Percentiles rank a stretch among this genome's conserved stretches.
Conservation (phyloP, 208 protist species). For the Leptomonas pyrrhocoris region DNA sequence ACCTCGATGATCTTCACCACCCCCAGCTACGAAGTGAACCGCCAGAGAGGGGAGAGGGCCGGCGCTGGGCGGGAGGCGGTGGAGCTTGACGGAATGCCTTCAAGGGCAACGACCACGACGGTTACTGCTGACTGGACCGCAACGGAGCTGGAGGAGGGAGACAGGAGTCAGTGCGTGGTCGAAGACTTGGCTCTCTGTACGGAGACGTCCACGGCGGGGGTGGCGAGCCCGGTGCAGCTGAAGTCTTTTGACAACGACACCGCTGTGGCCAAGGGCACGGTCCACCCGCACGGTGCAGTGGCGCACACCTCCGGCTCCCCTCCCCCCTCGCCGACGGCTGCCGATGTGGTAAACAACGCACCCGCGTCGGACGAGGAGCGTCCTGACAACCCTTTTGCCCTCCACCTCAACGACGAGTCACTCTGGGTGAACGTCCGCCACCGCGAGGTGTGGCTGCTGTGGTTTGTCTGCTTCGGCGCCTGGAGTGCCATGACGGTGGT, state of each 20-base stretch:
- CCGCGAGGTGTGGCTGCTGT: slow-evolving; percentile 83
- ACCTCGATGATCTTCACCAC: slow-evolving; percentile 67
- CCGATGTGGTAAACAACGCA: neutral
- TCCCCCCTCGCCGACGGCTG: neutral
- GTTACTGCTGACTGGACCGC: neutral
- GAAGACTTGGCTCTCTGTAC: slow-evolving; percentile 13
- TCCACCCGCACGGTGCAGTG: neutral
- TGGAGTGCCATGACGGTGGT: slow-evolving; percentile 83
- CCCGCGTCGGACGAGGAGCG: neutral
- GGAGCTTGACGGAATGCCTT: neutral
- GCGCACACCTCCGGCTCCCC: neutral
- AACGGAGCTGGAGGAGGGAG: neutral
- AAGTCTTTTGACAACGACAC: neutral
- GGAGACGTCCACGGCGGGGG: too few relatives aligned
- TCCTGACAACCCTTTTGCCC: slow-evolving; percentile 8
- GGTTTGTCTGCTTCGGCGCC: slow-evolving; percentile 75
- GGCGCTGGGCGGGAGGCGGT: neutral
- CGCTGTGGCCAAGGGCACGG: neutral
- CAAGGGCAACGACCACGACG: too few relatives aligned
- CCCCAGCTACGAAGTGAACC: slow-evolving; percentile 67
- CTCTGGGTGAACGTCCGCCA: slow-evolving; percentile 59
- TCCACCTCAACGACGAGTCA: slow-evolving; percentile 44
- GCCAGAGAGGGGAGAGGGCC: neutral
- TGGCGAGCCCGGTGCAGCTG: neutral
- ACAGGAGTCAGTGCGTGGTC: neutral